Conservation (phyloP, 2,329 filamentous ascomycete genomes). For the Talaromyces sp. region DNA sequence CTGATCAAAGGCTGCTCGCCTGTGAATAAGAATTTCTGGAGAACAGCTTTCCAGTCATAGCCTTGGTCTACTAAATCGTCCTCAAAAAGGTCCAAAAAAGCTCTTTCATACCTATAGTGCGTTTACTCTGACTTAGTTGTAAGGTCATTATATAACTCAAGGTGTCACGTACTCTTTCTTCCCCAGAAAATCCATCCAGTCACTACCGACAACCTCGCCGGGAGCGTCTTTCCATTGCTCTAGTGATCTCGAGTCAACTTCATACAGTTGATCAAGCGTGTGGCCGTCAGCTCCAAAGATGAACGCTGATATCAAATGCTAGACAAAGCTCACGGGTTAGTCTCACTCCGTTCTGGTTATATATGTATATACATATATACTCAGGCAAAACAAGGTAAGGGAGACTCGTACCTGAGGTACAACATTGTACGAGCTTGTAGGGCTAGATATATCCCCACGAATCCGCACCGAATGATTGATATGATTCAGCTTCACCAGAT, state of each 20-base stretch:
- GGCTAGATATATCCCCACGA: constrained; percentile 47
- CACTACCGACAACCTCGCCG: constrained; percentile 72
- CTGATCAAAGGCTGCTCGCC: constrained; percentile 72
- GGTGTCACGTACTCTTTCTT: constrained; percentile 55
- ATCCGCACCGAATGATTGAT: constrained; percentile 82
- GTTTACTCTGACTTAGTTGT: background rate
- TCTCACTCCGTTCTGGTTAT: background rate
- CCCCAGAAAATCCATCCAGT: constrained; percentile 85
- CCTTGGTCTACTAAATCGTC: constrained; percentile 73
- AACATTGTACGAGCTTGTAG: constrained; percentile 74
- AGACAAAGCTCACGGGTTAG: constrained; percentile 10
- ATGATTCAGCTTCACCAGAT: constrained; percentile 88
- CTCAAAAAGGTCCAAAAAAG: constrained; percentile 93
- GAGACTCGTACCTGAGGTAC: constrained; percentile 61
- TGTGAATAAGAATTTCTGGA: constrained; percentile 70
- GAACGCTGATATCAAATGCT: constrained; percentile 79
- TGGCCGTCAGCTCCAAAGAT: constrained; percentile 71
- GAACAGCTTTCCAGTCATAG: constrained; percentile 80
- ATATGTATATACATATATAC: background rate
- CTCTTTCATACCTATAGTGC: constrained; percentile 69
- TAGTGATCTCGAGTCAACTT: constrained; percentile 66
- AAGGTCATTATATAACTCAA: background rate
- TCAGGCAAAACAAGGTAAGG: background rate
- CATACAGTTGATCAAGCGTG: constrained; percentile 77
- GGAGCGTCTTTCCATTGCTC: constrained; percentile 83